Percentiles rank a stretch among this genome's conserved stretches.
Evolutionary conservation across 768 basidiomycete species (phyloP).

Genomic region (Tulasnella sp.): DNA sequence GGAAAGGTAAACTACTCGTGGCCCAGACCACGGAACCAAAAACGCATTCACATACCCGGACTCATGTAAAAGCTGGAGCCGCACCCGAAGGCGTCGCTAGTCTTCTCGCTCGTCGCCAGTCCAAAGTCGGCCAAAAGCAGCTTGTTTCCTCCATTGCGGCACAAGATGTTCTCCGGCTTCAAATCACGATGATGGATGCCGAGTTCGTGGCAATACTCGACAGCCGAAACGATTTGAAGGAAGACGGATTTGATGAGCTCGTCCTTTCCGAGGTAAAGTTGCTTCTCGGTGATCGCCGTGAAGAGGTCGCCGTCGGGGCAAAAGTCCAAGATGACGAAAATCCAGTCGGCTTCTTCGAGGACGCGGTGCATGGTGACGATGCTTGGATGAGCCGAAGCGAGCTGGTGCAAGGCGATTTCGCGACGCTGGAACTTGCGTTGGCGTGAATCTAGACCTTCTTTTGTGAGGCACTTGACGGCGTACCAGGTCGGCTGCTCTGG

Average conservation of each 20-base stretch:
- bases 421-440: conserved; percentile 65
- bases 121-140: conserved; percentile 95
- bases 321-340: conserved; percentile 88
- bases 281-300: conserved; percentile 51
- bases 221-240: conserved; percentile 87
- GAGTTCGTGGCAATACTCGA: conserved; percentile 85
- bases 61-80: conserved; percentile 47
- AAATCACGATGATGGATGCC: conserved; percentile 96
- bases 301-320: conserved; percentile 68
- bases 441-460: conserved; percentile 50
- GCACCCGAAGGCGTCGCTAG: conserved; percentile 42
- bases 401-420: conserved; percentile 54
- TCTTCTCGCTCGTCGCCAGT: conserved; percentile 47
- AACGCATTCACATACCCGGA: conserved; percentile 36
- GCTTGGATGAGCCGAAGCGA: conserved; percentile 44
- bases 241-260: conserved; percentile 83
- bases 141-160: conserved; percentile 51
- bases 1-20: background rate
- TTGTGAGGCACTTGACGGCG: conserved; percentile 86
- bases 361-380: conserved; percentile 66
- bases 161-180: conserved; percentile 79
- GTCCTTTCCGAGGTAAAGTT: conserved; percentile 80
- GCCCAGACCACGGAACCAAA: background rate
- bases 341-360: conserved; percentile 54
- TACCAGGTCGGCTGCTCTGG: conserved; percentile 48